Base-by-base conservation (phyloP, 139 green algal genomes). In the Zygnema circumcarinatum region DNA sequence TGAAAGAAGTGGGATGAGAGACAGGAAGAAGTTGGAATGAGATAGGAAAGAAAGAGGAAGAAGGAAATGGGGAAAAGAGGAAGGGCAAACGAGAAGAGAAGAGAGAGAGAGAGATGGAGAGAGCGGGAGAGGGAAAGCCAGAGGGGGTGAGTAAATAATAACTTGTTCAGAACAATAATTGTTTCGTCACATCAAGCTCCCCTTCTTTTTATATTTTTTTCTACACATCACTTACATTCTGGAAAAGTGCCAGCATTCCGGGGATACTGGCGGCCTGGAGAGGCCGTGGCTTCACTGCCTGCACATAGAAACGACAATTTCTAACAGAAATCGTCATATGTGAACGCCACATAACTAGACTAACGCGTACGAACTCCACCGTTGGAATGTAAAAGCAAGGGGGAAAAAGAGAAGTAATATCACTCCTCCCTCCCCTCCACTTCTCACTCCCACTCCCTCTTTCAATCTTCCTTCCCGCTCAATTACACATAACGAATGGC, bases 221-320 rank as follows among this genome's bases (percentile, higher is more conserved):
- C 47, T 82, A 56, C 1, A 79, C 22, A 20, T 2, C 33, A 82
- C 94, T 74, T 56, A 96, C 94, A 84, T 98, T 96, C 36, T 99
- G 97, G 36, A 99, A 97, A 16, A 97, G 78, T 7, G 88, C 90
- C 20, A 99, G 92, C 72, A 99, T 87, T 47, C 97, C 97, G 2
- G 97, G 97, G 41, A 99, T 96, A 88, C 94, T 98, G 67, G 94
- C 97, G 1, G 94, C 95, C 39, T 95, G 84, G 0, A 92, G 84
- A 1, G 94, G 89, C 33, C 97, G 86, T 0, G 97, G 95, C 89
- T 98, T 98, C 2, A 96, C 91, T 0, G 91, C 92, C 91, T 95
- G 87, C 84, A 92, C 7, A 35, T 21, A 7, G 32, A 87, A 69
- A n/a, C 21, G 69, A 85, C 3, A 87, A 52, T 41, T n/a, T 31